These are phyloP conservation scores for Parachlorella kessleri DNA, from an alignment of 139 green algal genomes.

Conservation along the genomic window DNA sequence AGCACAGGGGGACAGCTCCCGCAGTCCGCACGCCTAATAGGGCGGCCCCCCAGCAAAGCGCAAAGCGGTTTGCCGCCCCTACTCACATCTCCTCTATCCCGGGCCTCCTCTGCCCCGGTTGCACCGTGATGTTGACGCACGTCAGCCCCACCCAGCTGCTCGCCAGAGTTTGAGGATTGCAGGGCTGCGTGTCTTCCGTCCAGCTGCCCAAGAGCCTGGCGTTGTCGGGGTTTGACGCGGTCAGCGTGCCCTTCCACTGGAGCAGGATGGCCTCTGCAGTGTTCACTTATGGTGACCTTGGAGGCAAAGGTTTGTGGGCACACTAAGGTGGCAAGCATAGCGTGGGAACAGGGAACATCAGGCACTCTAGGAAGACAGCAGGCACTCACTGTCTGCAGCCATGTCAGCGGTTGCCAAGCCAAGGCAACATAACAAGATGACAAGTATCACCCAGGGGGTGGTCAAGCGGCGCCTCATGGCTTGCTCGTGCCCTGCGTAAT, in stretches of 20 bases:
- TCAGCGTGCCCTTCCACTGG: neutral
- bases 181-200: neutral
- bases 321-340: too few species aligned
- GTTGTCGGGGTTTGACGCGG: neutral
- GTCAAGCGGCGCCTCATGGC: neutral
- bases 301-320: neutral
- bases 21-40: too few species aligned
- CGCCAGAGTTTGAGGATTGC: neutral
- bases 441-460: neutral
- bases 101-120: too few species aligned
- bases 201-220: neutral
- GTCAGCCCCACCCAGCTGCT: neutral
- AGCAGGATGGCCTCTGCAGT: neutral
- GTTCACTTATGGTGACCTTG: neutral
- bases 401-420: too few species aligned
- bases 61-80: too few species aligned
- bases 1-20: too few species aligned
- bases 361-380: neutral
- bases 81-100: too few species aligned
- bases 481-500: neutral
- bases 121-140: neutral
- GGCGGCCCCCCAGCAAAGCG: too few species aligned
- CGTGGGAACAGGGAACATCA: too few species aligned
- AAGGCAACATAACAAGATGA: neutral
- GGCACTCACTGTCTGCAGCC: neutral